Base-by-base conservation (phyloP, 2,329 filamentous ascomycete genomes). In the Basipetospora sp. region DNA sequence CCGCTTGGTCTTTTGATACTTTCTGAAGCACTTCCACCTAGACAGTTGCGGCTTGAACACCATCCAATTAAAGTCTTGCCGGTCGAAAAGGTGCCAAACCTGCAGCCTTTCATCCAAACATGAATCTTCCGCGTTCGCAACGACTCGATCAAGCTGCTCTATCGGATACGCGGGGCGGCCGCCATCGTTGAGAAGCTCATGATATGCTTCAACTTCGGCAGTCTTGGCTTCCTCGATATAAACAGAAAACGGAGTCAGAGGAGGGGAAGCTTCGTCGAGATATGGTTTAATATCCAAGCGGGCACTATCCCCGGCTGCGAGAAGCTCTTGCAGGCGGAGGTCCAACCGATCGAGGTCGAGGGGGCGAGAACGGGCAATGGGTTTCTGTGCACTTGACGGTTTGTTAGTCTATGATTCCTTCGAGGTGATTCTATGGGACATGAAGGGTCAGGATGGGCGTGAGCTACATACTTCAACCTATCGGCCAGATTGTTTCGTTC, bases 91-190 rank as follows among this genome's bases (percentile, higher is more conserved):
- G 31, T 51, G 42, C 49, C 47, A 56, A 15, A 47, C 53, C 16
- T 40, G 42, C 18, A 58, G 31, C 26, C 54, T 46, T 20, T 54
- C 48, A 15, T 28, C 26, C 42, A 53, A 44, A n/a, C n/a, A n/a
- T n/a, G n/a, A n/a, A 8, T 46, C 37, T 15, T 45, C 43, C 2
- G 49, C 45, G 14, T 50, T 30, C 14, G 38, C 14, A 6, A 38
- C 28, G 29, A 58, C 43, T 13, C 50, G 36, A 4, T 50, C 43
- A 6, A 55, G 36, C 14, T 48, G 46, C 18, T 43, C 41, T 15
- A 56, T 47, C 11, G 43, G 46, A 36, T 54, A 55, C 18, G 47
- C 31, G 6, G 54, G 54, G 19, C 49, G 52, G 25, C 55, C 52
- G 32, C 53, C 53, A 19, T 52, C 49, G 8, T 43, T 43, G 25